phyloP scores from a whole-genome alignment of 2,329 filamentous ascomycete species.

The Aspergillus awamori region DNA sequence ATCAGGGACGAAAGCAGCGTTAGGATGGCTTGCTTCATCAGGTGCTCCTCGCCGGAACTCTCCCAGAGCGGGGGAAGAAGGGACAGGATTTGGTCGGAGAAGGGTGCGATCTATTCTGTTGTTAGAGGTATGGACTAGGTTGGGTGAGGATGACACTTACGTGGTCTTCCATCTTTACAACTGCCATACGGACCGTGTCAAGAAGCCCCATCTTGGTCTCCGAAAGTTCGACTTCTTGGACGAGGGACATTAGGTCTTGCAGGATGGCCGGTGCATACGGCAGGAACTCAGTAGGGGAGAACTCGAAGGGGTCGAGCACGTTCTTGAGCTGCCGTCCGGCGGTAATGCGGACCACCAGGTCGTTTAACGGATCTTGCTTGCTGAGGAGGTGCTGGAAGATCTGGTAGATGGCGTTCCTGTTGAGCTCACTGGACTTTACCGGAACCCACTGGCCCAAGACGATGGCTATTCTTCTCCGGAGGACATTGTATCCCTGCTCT shows the following conservation, averaged over 20 bases:
- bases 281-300: slow-evolving; percentile 71
- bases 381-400: slow-evolving; percentile 87
- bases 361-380: slow-evolving; percentile 75
- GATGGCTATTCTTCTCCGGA: slow-evolving; percentile 85
- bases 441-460: slow-evolving; percentile 87
- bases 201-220: slow-evolving; percentile 91
- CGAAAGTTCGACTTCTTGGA: slow-evolving; percentile 75
- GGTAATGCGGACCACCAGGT: slow-evolving; percentile 88
- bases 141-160: slow-evolving; percentile 42
- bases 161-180: slow-evolving; percentile 77
- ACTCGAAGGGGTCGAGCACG: slow-evolving; percentile 83
- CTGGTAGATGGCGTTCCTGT: slow-evolving; percentile 76
- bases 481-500: slow-evolving; percentile 71
- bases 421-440: slow-evolving; percentile 70
- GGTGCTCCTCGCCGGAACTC: slow-evolving; percentile 78
- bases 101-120: slow-evolving; percentile 56
- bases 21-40: slow-evolving; percentile 92
- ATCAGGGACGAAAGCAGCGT: slow-evolving; percentile 83
- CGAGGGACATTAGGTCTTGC: slow-evolving; percentile 72
- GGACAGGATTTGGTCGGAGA: slow-evolving; percentile 78
- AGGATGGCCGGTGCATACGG: slow-evolving; percentile 77
- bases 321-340: slow-evolving; percentile 81
- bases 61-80: slow-evolving; percentile 84
- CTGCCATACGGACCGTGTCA: slow-evolving; percentile 79
- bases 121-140: background rate